Conservation (phyloP, 208 protist species). For the Leishmania aethiopica region DNA sequence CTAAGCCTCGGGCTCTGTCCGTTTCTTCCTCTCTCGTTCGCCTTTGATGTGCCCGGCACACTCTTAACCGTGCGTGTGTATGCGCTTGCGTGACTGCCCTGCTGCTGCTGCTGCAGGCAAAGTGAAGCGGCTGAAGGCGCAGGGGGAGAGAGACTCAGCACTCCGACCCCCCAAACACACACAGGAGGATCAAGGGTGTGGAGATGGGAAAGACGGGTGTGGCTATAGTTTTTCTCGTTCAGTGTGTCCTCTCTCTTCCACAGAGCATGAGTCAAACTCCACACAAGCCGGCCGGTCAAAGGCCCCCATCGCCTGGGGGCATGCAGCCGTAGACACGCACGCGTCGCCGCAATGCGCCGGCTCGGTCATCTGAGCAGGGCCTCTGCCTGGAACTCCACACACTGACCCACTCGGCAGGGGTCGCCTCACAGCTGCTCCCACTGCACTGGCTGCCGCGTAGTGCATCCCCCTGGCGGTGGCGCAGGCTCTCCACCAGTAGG, state of each 20-base stretch:
- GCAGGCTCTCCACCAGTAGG: not conserved
- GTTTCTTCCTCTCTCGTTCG: not conserved
- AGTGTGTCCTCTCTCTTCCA: not conserved
- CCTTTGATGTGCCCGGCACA: not conserved
- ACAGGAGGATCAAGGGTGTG: not conserved
- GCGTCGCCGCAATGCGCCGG: not conserved
- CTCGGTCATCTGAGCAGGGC: not conserved
- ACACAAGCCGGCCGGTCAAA: not conserved
- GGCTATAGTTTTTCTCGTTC: not conserved
- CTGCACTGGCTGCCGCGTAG: not conserved
- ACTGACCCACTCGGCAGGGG: not conserved
- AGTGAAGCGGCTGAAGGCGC: not conserved
- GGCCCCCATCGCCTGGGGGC: not conserved
- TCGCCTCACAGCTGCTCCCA: not conserved
- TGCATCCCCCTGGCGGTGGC: not conserved
- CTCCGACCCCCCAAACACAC: not conserved
- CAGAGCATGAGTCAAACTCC: not conserved
- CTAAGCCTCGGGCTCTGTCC: not conserved
- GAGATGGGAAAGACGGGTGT: not conserved
- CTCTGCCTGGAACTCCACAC: not conserved
- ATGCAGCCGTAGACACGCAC: not conserved
- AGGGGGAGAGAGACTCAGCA: not conserved
- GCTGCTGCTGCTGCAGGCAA: not conserved
- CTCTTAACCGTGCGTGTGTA: not conserved
- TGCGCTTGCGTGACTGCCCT: constrained; percentile 9